Base-by-base conservation (phyloP, 2,329 filamentous ascomycete genomes). In the Aspergillus arachidicola region DNA sequence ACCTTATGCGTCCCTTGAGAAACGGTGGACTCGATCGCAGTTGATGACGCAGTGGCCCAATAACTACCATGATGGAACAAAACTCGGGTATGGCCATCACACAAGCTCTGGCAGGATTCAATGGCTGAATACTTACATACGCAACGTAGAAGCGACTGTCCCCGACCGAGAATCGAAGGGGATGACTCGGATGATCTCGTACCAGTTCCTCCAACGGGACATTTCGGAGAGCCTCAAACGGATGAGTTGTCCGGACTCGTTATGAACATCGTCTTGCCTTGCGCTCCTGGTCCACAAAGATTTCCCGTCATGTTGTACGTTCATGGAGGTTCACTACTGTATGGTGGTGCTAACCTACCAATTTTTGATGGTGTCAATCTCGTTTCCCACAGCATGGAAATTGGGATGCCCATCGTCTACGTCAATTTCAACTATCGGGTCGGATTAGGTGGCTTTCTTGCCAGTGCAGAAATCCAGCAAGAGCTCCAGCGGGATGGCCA, bases 361-460 rank as follows among this genome's bases (percentile, higher is more conserved):
- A 70, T 71, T 4, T 73, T 71, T 53, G 69, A 73, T 54, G 61
- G 64, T 0, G 70, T 72, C 4, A 72, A 71, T 26, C 60, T 73
- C 1, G 69, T 72, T 10, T 71, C 70, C 1, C 67, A 69, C 2
- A 71, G 69, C 26, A 54, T 70, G 1, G 9, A 61, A 1, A 66
- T 68, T 32, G 61, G 60, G 0, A 45, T 56, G 45, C 71, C 70
- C 3, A 68, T 71, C 2, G 60, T 72, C 21, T 68, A 64, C 53
- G 63, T 73, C 3, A 72, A 70, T 56, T 72, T 73, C 62, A 73
- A 71, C 41, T 72, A 73, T 48, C 69, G 71, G 34, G 65, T 73
- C 21, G 71, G 71, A 9, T 59, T 73, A 2, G 69, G 69, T 28
- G 71, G 71, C 1, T 72, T 73, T 21, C 64, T 73, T 1, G 71